A percentile compares a stretch with the other conserved stretches of the same genome.
phyloP scores from a whole-genome alignment of 768 basidiomycete species.

The Scleroderma citrinum region DNA sequence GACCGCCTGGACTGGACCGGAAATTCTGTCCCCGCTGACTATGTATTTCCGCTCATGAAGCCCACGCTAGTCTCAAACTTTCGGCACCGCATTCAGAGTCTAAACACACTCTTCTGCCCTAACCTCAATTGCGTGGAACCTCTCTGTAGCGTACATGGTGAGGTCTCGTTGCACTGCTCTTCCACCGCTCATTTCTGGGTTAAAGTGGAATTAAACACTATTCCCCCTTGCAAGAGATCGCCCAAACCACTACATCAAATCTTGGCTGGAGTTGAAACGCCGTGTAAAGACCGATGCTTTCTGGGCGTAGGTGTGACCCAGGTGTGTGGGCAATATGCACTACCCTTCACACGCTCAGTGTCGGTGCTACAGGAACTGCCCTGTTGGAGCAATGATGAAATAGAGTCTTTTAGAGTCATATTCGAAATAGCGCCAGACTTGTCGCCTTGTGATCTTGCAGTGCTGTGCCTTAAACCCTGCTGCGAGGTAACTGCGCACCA shows the following conservation, averaged over 20 bases:
- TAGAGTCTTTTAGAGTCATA: slow-evolving; percentile 34
- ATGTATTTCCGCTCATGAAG: slow-evolving; percentile 5
- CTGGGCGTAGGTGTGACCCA: slow-evolving; percentile 7
- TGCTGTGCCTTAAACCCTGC: slow-evolving; percentile 54
- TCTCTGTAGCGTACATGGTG: slow-evolving; percentile 48
- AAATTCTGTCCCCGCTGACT: slow-evolving; percentile 18
- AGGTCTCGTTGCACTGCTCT: slow-evolving; percentile 9
- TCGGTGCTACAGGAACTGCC: slow-evolving; percentile 14
- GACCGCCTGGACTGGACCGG: slow-evolving; percentile 27
- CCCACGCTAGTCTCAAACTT: slow-evolving; percentile 12
- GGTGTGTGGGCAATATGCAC: slow-evolving; percentile 8
- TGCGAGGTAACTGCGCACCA: slow-evolving; percentile 38
- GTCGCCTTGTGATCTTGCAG: slow-evolving; percentile 49
- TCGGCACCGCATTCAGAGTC: slow-evolving; percentile 26
- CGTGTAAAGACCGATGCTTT: slow-evolving; percentile 27
- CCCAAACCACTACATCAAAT: neutral
- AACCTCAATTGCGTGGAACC: slow-evolving; percentile 46
- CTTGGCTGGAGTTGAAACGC: slow-evolving; percentile 5
- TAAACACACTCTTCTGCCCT: slow-evolving; percentile 44
- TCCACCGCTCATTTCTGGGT: slow-evolving; percentile 4
- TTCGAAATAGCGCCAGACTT: slow-evolving; percentile 40
- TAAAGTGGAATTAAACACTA: slow-evolving; percentile 19
- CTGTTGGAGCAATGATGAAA: slow-evolving; percentile 35
- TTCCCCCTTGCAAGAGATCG: slow-evolving; percentile 5
- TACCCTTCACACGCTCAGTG: neutral